Evolutionary conservation across 2,329 filamentous ascomycete species (phyloP).

Genomic region (Aspergillus phoenicis): DNA sequence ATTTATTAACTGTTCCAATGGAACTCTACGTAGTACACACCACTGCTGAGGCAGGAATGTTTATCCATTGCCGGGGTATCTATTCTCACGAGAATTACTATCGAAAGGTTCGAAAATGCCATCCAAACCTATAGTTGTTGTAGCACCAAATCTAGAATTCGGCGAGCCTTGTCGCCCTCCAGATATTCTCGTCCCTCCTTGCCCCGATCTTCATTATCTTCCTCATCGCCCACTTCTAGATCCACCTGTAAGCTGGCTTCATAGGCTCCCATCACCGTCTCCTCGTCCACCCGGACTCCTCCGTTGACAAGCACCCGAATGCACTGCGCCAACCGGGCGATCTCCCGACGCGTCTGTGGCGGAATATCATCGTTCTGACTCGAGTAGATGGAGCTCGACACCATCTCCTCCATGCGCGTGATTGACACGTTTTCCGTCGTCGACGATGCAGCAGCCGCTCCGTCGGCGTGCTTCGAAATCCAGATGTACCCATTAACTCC

Average conservation of each 20-base stretch:
- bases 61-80: conserved; percentile 12
- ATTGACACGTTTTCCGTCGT: conserved; percentile 63
- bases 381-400: conserved; percentile 84
- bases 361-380: conserved; percentile 90
- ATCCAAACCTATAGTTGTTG: conserved; percentile 16
- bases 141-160: conserved; percentile 39
- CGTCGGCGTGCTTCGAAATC: conserved; percentile 81
- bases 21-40: not conserved
- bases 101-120: conserved; percentile 15
- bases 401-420: conserved; percentile 83
- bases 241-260: conserved; percentile 74
- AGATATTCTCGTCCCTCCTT: conserved; percentile 46
- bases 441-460: conserved; percentile 42
- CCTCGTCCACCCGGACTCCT: conserved; percentile 84
- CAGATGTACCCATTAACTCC: conserved; percentile 98
- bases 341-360: conserved; percentile 78
- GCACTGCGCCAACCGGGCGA: conserved; percentile 78
- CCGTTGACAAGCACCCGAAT: conserved; percentile 81
- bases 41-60: not conserved
- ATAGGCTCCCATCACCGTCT: conserved; percentile 81
- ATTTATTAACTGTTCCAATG: too few relatives aligned
- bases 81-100: conserved; percentile 3
- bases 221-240: conserved; percentile 44
- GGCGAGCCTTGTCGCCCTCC: conserved; percentile 43
- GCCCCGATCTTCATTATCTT: conserved; percentile 38